These are phyloP conservation scores for Nepenthes gracilis DNA, from an alignment of 148 eudicot genomes.

Conservation along the genomic window DNA sequence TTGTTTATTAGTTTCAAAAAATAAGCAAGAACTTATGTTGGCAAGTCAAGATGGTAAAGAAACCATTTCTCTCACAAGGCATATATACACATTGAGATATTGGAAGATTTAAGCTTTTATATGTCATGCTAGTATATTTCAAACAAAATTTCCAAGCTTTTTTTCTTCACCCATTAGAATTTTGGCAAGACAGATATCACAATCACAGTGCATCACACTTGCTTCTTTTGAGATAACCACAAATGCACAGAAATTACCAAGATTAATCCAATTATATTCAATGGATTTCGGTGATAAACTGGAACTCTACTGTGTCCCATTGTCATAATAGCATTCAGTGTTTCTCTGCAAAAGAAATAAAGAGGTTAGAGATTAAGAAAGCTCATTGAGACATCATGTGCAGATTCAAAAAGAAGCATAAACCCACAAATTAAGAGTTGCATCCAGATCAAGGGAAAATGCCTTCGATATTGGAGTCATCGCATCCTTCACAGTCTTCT, in stretches of 20 bases:
- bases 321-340: slow-evolving; percentile 81
- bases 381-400: slow-evolving; percentile 4
- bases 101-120: too few species aligned
- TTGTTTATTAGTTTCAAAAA: too few species aligned
- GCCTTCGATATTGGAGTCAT: slow-evolving; percentile 97
- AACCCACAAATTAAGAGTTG: slow-evolving; percentile 93
- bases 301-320: slow-evolving; percentile 98
- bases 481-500: slow-evolving; percentile 95
- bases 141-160: too few species aligned
- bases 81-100: too few species aligned
- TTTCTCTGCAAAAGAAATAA: slow-evolving; percentile 49
- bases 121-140: too few species aligned
- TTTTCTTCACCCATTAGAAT: too few species aligned
- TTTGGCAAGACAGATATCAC: neutral
- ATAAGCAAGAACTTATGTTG: too few species aligned
- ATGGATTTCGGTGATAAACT: slow-evolving; percentile 52
- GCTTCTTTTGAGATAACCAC: neutral
- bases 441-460: slow-evolving; percentile 99
- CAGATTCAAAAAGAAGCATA: slow-evolving; percentile 21
- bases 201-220: neutral
- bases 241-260: slow-evolving; percentile 36
- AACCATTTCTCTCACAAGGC: too few species aligned
- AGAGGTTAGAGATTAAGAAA: slow-evolving; percentile 17
- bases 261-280: slow-evolving; percentile 71
- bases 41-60: too few species aligned